Conservation (phyloP, 1,284 basidiomycete genomes). For the Coriolopsis trogii region DNA sequence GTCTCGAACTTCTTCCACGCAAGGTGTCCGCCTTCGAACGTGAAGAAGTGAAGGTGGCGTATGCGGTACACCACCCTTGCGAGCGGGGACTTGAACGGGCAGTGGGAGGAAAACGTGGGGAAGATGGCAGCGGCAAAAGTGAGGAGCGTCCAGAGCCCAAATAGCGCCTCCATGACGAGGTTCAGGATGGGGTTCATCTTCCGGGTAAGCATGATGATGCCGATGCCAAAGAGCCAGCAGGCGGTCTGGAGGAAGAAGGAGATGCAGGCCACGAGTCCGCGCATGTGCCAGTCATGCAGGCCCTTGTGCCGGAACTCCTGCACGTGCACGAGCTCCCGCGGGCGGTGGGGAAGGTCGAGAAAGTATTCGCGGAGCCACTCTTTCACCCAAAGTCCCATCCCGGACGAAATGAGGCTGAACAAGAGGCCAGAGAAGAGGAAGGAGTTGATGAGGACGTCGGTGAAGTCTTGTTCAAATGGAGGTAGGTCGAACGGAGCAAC, state of each 20-base stretch:
- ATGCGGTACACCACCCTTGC: not conserved
- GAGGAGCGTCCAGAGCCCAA: not conserved
- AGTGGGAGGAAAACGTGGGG: not conserved
- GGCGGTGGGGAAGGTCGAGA: not conserved
- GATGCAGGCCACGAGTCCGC: not conserved
- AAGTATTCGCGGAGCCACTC: conserved; percentile 4
- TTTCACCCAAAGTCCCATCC: conserved; percentile 7
- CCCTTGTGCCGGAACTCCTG: not conserved
- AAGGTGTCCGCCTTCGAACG: too few species aligned
- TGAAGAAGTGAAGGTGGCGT: not conserved
- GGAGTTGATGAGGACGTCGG: conserved; percentile 1
- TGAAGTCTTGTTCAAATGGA: not conserved
- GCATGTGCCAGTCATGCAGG: not conserved
- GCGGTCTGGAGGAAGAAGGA: conserved; percentile 2
- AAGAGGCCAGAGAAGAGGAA: conserved; percentile 2
- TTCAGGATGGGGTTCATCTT: not conserved
- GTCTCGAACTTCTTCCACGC: not conserved
- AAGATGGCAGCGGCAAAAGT: not conserved
- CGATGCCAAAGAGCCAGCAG: not conserved
- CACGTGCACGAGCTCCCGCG: conserved; percentile 2
- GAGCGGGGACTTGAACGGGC: conserved; percentile 6
- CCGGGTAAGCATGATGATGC: not conserved
- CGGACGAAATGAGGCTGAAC: conserved; percentile 1
- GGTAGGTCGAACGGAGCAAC: not conserved
- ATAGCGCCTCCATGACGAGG: not conserved